Percentiles rank a stretch among this genome's conserved stretches.
These are phyloP conservation scores for Xylaria palmicola DNA, from an alignment of 495 filamentous ascomycete genomes.

Conservation along the genomic window DNA sequence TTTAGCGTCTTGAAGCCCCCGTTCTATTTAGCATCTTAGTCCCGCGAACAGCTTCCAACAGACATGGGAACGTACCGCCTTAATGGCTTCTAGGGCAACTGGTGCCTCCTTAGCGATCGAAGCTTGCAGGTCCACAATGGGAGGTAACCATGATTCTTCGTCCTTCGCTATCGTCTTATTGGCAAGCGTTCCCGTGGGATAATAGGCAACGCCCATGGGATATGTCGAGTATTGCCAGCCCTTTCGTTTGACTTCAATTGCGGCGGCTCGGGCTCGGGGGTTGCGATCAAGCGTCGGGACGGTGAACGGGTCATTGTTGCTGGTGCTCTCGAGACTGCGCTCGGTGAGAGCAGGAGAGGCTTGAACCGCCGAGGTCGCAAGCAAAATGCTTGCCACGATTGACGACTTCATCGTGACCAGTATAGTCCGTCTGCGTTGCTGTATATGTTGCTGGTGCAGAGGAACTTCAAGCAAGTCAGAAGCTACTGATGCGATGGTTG, in stretches of 20 bases:
- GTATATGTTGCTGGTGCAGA: not conserved
- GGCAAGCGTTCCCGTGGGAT: conserved; percentile 4
- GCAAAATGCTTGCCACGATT: conserved; percentile 1
- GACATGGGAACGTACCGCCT: not conserved
- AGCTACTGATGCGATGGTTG: not conserved
- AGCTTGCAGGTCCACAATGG: not conserved
- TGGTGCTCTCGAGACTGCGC: not conserved
- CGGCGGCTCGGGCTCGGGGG: conserved; percentile 1
- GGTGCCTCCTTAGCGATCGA: not conserved
- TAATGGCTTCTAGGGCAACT: not conserved
- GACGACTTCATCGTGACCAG: conserved; percentile 1
- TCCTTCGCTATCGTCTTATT: conserved; percentile 11
- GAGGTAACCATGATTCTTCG: conserved; percentile 3
- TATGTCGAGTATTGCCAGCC: conserved; percentile 11
- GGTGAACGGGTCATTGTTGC: not conserved
- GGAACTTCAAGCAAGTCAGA: not conserved
- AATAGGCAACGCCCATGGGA: conserved; percentile 11
- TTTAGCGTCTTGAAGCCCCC: conserved; percentile 27
- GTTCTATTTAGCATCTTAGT: conserved; percentile 17
- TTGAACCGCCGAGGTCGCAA: conserved; percentile 8
- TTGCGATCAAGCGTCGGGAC: conserved; percentile 2
- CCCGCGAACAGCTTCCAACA: not conserved
- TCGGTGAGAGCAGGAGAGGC: conserved; percentile 11
- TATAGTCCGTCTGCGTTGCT: not conserved
- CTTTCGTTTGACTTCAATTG: conserved; percentile 7